These are phyloP conservation scores for Pleurotus cornucopiae DNA, from an alignment of 768 basidiomycete genomes.

Conservation along the genomic window DNA sequence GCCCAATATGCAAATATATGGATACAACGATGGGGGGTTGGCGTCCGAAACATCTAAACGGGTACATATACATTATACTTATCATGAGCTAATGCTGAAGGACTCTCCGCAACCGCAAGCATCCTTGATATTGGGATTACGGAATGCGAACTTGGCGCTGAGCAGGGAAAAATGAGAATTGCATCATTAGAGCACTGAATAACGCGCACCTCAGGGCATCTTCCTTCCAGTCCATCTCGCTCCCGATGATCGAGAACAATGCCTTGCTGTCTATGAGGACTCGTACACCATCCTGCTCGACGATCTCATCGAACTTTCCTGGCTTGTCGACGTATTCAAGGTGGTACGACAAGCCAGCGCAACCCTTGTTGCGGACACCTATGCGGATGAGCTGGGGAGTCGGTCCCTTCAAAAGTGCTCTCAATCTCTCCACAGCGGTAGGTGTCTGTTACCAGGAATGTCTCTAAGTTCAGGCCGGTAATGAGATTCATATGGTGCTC, in stretches of 20 bases:
- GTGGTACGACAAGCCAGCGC: constrained; percentile 84
- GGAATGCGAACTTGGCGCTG: constrained; percentile 78
- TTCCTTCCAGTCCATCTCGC: constrained; percentile 99
- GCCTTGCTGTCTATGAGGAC: constrained; percentile 97
- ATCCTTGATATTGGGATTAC: constrained; percentile 92
- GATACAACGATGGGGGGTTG: not conserved
- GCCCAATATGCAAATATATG: not conserved
- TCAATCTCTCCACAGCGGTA: constrained; percentile 68
- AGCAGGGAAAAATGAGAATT: not conserved
- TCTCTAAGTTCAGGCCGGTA: not conserved
- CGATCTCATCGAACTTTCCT: constrained; percentile 92
- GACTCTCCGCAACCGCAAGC: constrained; percentile 96
- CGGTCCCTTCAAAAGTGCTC: constrained; percentile 70
- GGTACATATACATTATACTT: constrained; percentile 1
- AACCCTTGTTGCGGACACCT: constrained; percentile 96
- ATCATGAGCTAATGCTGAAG: constrained; percentile 59
- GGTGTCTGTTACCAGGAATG: constrained; percentile 55
- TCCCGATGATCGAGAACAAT: constrained; percentile 95
- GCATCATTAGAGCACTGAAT: not conserved
- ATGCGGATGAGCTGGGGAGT: constrained; percentile 92
- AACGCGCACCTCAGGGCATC: constrained; percentile 73
- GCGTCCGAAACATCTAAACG: not conserved
- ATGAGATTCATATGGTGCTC: constrained; percentile 18
- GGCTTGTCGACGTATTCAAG: constrained; percentile 92
- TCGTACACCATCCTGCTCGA: constrained; percentile 90